phyloP scores from a whole-genome alignment of 139 green algal genomes.

The Chlorella ohadii region DNA sequence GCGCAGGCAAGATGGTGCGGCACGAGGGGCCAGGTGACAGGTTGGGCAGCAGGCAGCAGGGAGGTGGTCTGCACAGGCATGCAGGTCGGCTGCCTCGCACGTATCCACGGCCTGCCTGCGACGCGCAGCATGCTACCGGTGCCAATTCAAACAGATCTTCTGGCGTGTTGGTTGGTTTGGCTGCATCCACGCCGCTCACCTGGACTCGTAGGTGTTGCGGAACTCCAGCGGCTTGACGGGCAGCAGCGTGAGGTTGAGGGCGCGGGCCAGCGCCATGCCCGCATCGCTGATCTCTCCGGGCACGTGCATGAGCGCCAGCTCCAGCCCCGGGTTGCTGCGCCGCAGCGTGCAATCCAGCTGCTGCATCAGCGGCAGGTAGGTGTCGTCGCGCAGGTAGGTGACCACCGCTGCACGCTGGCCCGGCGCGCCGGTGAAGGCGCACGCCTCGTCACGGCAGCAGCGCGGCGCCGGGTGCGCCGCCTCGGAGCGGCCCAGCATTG shows the following conservation, averaged over 20 bases:
- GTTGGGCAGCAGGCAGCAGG: no score
- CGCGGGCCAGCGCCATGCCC: no score
- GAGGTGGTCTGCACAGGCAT: no score
- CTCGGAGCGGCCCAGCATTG: conserved; percentile 22
- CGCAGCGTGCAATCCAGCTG: conserved; percentile 31
- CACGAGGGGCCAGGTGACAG: no score
- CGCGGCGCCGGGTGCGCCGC: neutral
- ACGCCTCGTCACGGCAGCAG: conserved; percentile 26
- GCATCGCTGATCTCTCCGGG: neutral
- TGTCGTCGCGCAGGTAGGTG: neutral
- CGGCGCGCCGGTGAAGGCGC: neutral
- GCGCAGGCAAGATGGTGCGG: no score
- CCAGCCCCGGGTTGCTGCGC: neutral
- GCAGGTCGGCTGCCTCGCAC: no score
- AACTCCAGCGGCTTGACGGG: conserved; percentile 10
- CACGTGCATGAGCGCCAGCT: conserved; percentile 2
- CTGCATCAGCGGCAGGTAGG: conserved; percentile 16
- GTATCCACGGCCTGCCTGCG: no score
- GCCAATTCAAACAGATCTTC: no score
- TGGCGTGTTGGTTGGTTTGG: no score
- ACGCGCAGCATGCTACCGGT: no score
- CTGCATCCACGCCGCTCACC: conserved; percentile 1
- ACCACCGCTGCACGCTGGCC: neutral
- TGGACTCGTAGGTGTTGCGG: conserved; percentile 18
- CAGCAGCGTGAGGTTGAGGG: neutral